A percentile compares a stretch with the other conserved stretches of the same genome.
Evolutionary conservation across 1,139 yeast species (phyloP).

Genomic region (Blastobotrys capitulatus): DNA sequence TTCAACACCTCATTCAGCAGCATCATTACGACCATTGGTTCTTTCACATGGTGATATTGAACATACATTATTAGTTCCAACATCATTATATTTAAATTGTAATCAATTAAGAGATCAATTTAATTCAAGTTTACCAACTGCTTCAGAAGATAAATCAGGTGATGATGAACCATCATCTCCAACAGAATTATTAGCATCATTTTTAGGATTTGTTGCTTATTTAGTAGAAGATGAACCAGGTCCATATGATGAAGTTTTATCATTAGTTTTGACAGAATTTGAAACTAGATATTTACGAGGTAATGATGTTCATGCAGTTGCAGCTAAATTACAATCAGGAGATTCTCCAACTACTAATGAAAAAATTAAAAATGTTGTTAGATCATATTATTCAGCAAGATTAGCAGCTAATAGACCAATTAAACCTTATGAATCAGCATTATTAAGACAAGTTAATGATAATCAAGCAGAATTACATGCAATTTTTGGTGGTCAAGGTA

Average conservation of each 20-base stretch:
- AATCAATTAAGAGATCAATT: conserved; percentile 88
- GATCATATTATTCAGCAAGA: conserved; percentile 60
- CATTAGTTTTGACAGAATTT: conserved; percentile 71
- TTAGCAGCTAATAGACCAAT: conserved; percentile 45
- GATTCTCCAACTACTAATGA: conserved; percentile 57
- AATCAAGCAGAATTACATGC: conserved; percentile 64
- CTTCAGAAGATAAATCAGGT: conserved; percentile 76
- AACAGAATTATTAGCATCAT: conserved; percentile 78
- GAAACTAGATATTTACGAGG: conserved; percentile 71
- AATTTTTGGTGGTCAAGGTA: conserved; percentile 98
- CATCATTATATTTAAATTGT: conserved; percentile 69
- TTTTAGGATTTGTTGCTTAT: conserved; percentile 72
- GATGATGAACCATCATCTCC: conserved; percentile 89
- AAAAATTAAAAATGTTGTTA: conserved; percentile 70
- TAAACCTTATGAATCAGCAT: conserved; percentile 55
- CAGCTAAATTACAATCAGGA: conserved; percentile 55
- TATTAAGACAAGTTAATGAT: conserved; percentile 55
- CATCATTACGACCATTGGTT: conserved; percentile 69
- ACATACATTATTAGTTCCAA: conserved; percentile 82
- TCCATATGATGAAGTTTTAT: conserved; percentile 64
- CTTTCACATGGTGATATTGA: conserved; percentile 83
- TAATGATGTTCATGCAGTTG: conserved; percentile 85
- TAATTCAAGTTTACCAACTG: conserved; percentile 61
- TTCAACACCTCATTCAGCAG: conserved; percentile 40
- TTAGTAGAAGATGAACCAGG: conserved; percentile 46